Conservation (phyloP, 768 basidiomycete genomes). For the Leccinum imitatum region DNA sequence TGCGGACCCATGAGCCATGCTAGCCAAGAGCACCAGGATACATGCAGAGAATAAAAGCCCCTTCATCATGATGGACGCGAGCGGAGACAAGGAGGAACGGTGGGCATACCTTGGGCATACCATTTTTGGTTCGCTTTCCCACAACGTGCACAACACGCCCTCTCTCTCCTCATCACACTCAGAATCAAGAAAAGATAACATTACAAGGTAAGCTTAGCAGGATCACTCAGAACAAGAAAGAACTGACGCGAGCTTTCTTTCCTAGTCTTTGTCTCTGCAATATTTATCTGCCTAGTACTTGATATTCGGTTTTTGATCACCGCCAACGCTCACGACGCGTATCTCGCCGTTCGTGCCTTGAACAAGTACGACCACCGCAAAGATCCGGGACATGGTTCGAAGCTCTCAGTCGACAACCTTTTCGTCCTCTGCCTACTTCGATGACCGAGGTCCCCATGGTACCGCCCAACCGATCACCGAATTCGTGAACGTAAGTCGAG, state of each 20-base stretch:
- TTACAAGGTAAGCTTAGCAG: not conserved
- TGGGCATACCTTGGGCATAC: too few relatives aligned
- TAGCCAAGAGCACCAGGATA: constrained; percentile 16
- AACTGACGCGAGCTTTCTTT: not conserved
- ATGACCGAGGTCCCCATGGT: constrained; percentile 69
- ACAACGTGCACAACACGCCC: not conserved
- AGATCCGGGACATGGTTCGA: constrained; percentile 35
- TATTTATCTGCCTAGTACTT: not conserved
- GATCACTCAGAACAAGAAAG: not conserved
- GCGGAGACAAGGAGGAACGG: not conserved
- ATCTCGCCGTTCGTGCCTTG: not conserved
- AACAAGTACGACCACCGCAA: not conserved
- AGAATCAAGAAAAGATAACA: not conserved
- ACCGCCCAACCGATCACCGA: constrained; percentile 80
- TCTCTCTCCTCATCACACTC: not conserved
- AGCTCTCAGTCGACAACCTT: constrained; percentile 52
- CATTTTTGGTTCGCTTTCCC: not conserved
- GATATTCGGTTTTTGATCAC: not conserved
- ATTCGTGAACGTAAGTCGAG: constrained; percentile 61
- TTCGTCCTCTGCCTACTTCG: constrained; percentile 73
- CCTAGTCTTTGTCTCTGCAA: not conserved
- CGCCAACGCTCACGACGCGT: not conserved
- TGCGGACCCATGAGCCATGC: constrained; percentile 22
- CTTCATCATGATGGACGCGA: constrained; percentile 17
- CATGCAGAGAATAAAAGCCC: constrained; percentile 9